Evolutionary conservation across 1,284 basidiomycete species (phyloP), one percentile per base, ranked within the genome.

Genomic region (Pseudozyma pruni): DNA sequence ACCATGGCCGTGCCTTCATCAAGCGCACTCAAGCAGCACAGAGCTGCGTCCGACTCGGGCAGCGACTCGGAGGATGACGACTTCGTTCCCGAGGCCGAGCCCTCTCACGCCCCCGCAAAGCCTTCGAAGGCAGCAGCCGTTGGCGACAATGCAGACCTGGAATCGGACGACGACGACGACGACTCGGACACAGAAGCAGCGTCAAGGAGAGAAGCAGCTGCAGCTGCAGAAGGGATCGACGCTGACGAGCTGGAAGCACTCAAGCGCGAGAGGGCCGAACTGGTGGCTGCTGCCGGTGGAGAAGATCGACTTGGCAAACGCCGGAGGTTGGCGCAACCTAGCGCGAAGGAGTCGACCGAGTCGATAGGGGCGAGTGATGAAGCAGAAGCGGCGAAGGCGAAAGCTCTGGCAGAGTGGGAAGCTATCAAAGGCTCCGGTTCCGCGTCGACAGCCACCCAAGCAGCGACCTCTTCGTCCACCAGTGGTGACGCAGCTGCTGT

Each of bases 21-120:
- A 16, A 23, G 33, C 34, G 27, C 27, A 29, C 11, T 29, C 7
- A 11, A 29, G 7, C 40, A 25, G 16, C 16, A 38, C 3, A 33
- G 39, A 17, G 19, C 52, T 8, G 34, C 37, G 3, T 46, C 53
- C 8, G 32, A 54, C 27, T 32, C 49, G 6, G 57, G 32, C 13
- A 61, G 33, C 38, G 64, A 62, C 25, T 56, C 52, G 13, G 68
- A 71, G 14, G 60, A 70, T 31, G 67, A 64, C 41, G 68, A 66
- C 38, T 71, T 66, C n/a, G 43, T 52, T 5, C 67, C 67, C 2
- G 47, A 62, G 33, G 34, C 22, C 13, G 44, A 49, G 20, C 33
- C 33, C 2, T 51, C 59, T 29, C 23, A 17, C 2, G 14, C 9
- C 42, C 14, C 32, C 9, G 35, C 42, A 2, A 33, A 34, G 19